Conservation (phyloP, 2,329 filamentous ascomycete genomes). For the Phyllosticta citribraziliensis region DNA sequence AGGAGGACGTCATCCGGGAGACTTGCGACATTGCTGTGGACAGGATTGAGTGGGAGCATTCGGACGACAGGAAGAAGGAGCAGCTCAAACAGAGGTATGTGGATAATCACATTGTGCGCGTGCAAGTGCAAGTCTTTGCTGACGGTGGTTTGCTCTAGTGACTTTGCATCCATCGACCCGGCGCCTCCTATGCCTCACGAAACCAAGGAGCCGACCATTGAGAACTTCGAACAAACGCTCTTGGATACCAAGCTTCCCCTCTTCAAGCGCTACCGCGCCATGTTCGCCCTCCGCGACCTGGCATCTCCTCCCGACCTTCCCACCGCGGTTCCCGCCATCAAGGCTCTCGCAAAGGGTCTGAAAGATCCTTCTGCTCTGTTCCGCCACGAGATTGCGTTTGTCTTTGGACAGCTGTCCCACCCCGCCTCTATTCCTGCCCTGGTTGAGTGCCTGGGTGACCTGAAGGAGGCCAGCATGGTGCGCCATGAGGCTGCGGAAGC, state of each 20-base stretch:
- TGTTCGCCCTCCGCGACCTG: constrained; percentile 94
- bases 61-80: constrained; percentile 53
- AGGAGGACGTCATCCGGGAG: constrained; percentile 76
- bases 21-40: constrained; percentile 96
- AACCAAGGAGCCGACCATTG: constrained; percentile 52
- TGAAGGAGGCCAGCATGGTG: constrained; percentile 87
- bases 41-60: constrained; percentile 83
- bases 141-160: constrained; percentile 43
- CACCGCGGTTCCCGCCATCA: constrained; percentile 78
- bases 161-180: constrained; percentile 92
- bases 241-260: constrained; percentile 71
- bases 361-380: constrained; percentile 82
- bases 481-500: constrained; percentile 96
- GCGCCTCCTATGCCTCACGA: constrained; percentile 75
- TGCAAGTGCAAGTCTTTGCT: not conserved
- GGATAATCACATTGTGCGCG: not conserved
- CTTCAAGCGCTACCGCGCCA: constrained; percentile 90
- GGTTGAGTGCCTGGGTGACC: constrained; percentile 65
- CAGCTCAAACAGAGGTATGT: constrained; percentile 70
- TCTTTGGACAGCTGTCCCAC: constrained; percentile 92
- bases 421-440: constrained; percentile 93
- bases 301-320: constrained; percentile 86
- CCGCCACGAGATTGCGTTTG: constrained; percentile 95
- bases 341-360: constrained; percentile 77
- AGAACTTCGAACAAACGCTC: constrained; percentile 64